Conservation (phyloP, 768 basidiomycete genomes). For the Phaeolepiota aurea region DNA sequence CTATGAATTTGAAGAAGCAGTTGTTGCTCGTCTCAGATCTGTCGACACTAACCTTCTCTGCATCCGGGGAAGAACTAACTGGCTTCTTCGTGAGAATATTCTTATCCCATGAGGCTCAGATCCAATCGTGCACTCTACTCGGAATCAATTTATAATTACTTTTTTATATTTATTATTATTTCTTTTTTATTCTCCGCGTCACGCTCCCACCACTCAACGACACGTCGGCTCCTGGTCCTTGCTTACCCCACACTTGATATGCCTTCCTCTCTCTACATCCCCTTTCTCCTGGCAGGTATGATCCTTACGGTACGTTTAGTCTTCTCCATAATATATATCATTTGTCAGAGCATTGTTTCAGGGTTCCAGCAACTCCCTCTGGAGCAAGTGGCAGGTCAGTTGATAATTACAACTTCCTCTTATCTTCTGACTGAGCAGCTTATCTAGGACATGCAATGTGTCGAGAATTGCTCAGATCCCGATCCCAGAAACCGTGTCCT, state of each 20-base stretch:
- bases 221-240: constrained; percentile 5
- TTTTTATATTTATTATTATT: constrained; percentile 1
- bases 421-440: constrained; percentile 4
- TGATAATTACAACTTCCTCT: constrained; percentile 3
- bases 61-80: constrained; percentile 16
- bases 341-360: constrained; percentile 16
- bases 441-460: constrained; percentile 91
- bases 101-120: constrained; percentile 1
- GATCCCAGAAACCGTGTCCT: constrained; percentile 55
- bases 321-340: background rate
- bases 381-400: constrained; percentile 76
- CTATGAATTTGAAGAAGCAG: constrained; percentile 28
- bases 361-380: constrained; percentile 77
- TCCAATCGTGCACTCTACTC: background rate
- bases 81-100: constrained; percentile 22
- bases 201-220: constrained; percentile 7
- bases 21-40: constrained; percentile 19
- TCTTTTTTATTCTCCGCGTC: constrained; percentile 4
- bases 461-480: constrained; percentile 77
- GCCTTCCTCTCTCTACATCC: constrained; percentile 62
- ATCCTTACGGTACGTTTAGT: constrained; percentile 61
- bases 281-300: constrained; percentile 86
- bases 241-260: constrained; percentile 26
- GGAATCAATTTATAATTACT: background rate
- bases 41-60: constrained; percentile 24